phyloP scores from a whole-genome alignment of 179 eudicot genomes.

The Corrigiola litoralis region DNA sequence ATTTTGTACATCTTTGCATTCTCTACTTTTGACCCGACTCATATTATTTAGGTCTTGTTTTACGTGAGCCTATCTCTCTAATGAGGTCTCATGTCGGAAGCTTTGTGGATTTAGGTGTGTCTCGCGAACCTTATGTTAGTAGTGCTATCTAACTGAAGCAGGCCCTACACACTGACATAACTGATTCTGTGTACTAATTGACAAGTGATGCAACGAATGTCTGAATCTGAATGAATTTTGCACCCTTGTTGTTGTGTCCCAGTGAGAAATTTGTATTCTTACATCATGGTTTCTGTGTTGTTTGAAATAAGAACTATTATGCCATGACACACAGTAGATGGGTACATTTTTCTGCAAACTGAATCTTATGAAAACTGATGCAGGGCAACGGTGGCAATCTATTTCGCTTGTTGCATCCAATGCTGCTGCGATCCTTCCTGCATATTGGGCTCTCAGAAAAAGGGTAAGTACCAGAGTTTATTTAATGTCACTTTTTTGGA shows the following conservation, averaged over 20 bases:
- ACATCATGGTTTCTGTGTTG: background rate
- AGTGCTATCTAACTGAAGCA: background rate
- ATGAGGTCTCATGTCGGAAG: too few relatives aligned
- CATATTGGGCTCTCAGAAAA: conserved; percentile 78
- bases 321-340: background rate
- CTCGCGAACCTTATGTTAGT: too few relatives aligned
- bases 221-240: background rate
- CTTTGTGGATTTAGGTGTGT: too few relatives aligned
- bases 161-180: background rate
- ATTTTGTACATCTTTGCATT: too few relatives aligned
- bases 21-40: too few relatives aligned
- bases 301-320: too few relatives aligned
- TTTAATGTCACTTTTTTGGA: background rate
- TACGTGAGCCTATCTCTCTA: too few relatives aligned
- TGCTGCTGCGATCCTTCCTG: conserved; percentile 89
- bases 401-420: conserved; percentile 81
- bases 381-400: conserved; percentile 90
- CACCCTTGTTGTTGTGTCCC: background rate
- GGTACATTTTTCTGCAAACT: too few relatives aligned
- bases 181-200: background rate
- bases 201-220: background rate
- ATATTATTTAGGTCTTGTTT: too few relatives aligned
- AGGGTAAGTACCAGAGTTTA: conserved; percentile 40
- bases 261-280: background rate
- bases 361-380: conserved; percentile 21